phyloP scores from a whole-genome alignment of 2,329 filamentous ascomycete genomes.

The Dichotomopilus funicola region DNA sequence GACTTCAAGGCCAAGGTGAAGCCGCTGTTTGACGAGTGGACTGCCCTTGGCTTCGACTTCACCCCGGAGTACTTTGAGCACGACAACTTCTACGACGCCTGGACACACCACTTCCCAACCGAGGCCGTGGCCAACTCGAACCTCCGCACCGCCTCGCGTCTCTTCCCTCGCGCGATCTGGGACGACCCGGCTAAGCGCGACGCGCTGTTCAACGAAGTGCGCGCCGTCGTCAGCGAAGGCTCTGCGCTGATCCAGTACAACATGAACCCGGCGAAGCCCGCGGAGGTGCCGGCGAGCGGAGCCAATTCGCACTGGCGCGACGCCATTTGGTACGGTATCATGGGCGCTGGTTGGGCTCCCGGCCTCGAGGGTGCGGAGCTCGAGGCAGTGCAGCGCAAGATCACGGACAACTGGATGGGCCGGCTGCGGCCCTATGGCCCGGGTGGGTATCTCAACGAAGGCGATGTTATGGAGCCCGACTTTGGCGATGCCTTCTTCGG shows the following conservation, averaged over 20 bases:
- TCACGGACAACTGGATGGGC: slow-evolving; percentile 30
- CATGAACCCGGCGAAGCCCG: slow-evolving; percentile 28
- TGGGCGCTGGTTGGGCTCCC: slow-evolving; percentile 23
- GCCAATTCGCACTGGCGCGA: slow-evolving; percentile 45
- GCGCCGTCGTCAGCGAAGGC: slow-evolving; percentile 34
- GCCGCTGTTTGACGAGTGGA: slow-evolving; percentile 24
- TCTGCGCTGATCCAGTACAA: slow-evolving; percentile 37
- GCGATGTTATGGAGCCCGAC: slow-evolving; percentile 19
- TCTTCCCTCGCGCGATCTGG: slow-evolving; percentile 19
- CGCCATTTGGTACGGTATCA: slow-evolving; percentile 33
- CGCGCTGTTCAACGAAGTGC: slow-evolving; percentile 30
- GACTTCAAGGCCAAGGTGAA: slow-evolving; percentile 20
- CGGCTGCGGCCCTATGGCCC: slow-evolving; percentile 9
- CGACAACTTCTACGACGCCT: slow-evolving; percentile 20
- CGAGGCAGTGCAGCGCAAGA: slow-evolving; percentile 20
- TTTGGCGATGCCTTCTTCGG: slow-evolving; percentile 19
- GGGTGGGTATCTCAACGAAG: slow-evolving; percentile 21
- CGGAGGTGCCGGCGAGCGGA: slow-evolving; percentile 32
- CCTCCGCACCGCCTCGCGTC: slow-evolving; percentile 20
- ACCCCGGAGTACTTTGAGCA: slow-evolving; percentile 18
- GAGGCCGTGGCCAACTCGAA: slow-evolving; percentile 35
- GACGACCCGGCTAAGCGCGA: slow-evolving; percentile 17
- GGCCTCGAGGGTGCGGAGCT: slow-evolving; percentile 11
- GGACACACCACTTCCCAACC: slow-evolving; percentile 28
- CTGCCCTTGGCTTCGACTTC: slow-evolving; percentile 22